Evolutionary conservation across 2,329 filamentous ascomycete species (phyloP).

Genomic region (Aspergillus oerlinghausenensis): DNA sequence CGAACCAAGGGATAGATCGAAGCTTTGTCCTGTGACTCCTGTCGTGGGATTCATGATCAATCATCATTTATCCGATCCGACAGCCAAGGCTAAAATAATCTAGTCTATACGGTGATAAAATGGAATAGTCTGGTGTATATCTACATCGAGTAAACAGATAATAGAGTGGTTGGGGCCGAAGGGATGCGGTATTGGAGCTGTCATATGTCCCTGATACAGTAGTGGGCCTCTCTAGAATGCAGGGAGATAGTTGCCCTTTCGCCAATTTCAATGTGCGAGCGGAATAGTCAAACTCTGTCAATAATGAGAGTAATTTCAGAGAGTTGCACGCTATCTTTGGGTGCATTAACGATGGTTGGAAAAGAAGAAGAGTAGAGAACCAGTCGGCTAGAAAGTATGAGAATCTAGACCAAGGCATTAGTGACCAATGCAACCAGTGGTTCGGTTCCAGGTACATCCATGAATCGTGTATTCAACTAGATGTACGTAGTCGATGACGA

Average conservation of each 20-base stretch:
- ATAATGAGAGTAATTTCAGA: background rate
- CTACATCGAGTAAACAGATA: background rate
- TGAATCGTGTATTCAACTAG: background rate
- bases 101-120: background rate
- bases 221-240: background rate
- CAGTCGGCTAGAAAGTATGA: background rate
- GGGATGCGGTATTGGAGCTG: slow-evolving; percentile 2
- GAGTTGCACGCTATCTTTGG: background rate
- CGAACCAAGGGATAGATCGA: background rate
- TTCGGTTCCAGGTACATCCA: background rate
- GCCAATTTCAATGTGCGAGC: background rate
- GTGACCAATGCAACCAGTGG: background rate
- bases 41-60: background rate
- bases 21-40: background rate
- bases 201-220: background rate
- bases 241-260: background rate
- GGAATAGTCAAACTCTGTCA: background rate
- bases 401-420: background rate
- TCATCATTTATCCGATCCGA: background rate
- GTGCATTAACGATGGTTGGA: background rate
- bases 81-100: background rate
- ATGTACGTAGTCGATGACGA: background rate
- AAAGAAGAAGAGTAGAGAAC: background rate
- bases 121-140: background rate
- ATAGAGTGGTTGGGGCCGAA: slow-evolving; percentile 1